phyloP scores from a whole-genome alignment of 306 rosid species.

The Ochetophila trinervis region DNA sequence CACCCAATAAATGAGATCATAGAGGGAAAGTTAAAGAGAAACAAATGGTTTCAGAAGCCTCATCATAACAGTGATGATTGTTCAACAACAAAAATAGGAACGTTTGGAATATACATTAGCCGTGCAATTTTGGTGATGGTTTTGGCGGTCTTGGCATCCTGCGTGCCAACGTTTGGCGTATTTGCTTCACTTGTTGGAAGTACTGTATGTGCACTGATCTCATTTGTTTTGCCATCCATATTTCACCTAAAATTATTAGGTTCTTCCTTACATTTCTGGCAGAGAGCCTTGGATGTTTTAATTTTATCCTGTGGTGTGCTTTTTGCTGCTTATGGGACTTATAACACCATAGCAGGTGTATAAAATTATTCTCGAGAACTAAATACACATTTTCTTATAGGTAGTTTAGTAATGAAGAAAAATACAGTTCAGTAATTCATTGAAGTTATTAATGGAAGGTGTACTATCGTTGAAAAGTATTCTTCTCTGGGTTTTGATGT shows the following conservation, averaged over 20 bases:
- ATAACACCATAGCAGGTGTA: conserved; percentile 53
- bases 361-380: conserved; percentile 29
- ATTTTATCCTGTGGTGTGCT: conserved; percentile 61
- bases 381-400: background rate
- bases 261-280: conserved; percentile 57
- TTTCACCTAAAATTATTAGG: conserved; percentile 68
- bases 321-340: conserved; percentile 83
- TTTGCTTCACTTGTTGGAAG: conserved; percentile 86
- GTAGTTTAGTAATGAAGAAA: background rate
- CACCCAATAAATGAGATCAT: conserved; percentile 83
- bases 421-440: no score
- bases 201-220: conserved; percentile 74
- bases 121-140: conserved; percentile 65
- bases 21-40: conserved; percentile 44
- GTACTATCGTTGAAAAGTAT: background rate
- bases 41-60: conserved; percentile 25
- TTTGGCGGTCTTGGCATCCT: conserved; percentile 58
- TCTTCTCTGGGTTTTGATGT: background rate
- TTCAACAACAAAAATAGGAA: conserved; percentile 30
- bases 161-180: conserved; percentile 64
- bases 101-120: conserved; percentile 33
- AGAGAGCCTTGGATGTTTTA: conserved; percentile 48
- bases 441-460: background rate
- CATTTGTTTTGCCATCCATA: conserved; percentile 80
- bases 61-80: conserved; percentile 7